Percentiles rank a stretch among this genome's conserved stretches.
Evolutionary conservation across 2,329 filamentous ascomycete genomes (phyloP).

Genomic region (Penicillium brevicompactum): DNA sequence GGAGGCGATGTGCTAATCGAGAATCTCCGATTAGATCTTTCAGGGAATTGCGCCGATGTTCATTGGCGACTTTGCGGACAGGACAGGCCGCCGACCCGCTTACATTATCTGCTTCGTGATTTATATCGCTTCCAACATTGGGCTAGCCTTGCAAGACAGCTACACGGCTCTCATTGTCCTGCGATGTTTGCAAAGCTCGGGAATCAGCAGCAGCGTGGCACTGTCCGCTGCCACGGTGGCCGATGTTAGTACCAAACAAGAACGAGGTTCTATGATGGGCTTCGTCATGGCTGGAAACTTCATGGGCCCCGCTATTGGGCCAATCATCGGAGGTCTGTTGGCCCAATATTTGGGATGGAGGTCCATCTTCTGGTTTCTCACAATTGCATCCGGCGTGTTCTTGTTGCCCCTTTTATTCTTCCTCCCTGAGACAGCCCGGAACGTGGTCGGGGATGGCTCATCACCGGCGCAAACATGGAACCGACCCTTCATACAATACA

Average conservation of each 20-base stretch:
- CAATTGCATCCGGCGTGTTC: conserved; percentile 43
- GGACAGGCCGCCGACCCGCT: conserved; percentile 47
- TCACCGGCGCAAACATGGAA: conserved; percentile 18
- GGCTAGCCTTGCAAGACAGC: conserved; percentile 38
- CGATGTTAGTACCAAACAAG: conserved; percentile 39
- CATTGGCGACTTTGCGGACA: conserved; percentile 49
- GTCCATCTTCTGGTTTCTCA: conserved; percentile 57
- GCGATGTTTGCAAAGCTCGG: conserved; percentile 45
- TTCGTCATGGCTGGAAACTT: conserved; percentile 19
- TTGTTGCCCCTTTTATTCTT: conserved; percentile 27
- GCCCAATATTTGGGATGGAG: conserved; percentile 52
- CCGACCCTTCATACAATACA: conserved; percentile 8
- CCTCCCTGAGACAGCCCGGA: conserved; percentile 33
- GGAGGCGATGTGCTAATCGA: not conserved
- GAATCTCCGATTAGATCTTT: conserved; percentile 35
- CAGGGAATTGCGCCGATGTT: conserved; percentile 53
- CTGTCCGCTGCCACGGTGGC: conserved; percentile 40
- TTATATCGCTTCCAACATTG: conserved; percentile 44
- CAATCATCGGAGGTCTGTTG: conserved; percentile 53
- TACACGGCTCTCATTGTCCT: conserved; percentile 41
- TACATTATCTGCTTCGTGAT: conserved; percentile 47
- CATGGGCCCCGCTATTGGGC: conserved; percentile 49
- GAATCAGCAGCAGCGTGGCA: conserved; percentile 40
- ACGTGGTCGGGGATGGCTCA: conserved; percentile 30
- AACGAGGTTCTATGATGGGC: conserved; percentile 45